Evolutionary conservation across 1,139 yeast genomes (phyloP).

Genomic region (Dujonia santamariae): DNA sequence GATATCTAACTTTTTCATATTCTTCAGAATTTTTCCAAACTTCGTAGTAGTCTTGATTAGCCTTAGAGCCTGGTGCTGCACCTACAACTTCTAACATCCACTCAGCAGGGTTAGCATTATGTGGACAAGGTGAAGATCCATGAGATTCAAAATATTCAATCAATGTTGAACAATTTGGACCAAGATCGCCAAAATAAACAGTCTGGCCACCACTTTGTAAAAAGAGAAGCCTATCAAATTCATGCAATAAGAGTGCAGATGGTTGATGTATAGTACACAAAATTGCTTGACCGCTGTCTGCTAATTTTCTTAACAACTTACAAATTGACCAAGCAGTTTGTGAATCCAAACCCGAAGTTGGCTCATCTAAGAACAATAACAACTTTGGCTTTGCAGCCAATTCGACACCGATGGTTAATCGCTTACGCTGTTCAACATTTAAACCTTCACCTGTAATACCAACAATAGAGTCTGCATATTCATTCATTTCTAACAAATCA

Average conservation of each 20-base stretch:
- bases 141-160: slow-evolving; percentile 55
- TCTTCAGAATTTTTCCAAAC: slow-evolving; percentile 32
- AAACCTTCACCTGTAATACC: slow-evolving; percentile 79
- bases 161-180: slow-evolving; percentile 48
- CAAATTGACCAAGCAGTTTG: slow-evolving; percentile 47
- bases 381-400: slow-evolving; percentile 39
- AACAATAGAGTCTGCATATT: slow-evolving; percentile 77
- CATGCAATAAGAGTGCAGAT: slow-evolving; percentile 35
- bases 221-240: slow-evolving; percentile 34
- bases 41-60: slow-evolving; percentile 31
- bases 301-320: slow-evolving; percentile 39
- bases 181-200: slow-evolving; percentile 68
- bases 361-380: slow-evolving; percentile 36
- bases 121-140: slow-evolving; percentile 46
- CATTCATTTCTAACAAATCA: slow-evolving; percentile 65
- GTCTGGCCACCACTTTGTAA: slow-evolving; percentile 52
- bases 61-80: slow-evolving; percentile 34
- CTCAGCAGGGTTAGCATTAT: slow-evolving; percentile 53
- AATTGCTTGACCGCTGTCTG: slow-evolving; percentile 44
- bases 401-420: slow-evolving; percentile 37
- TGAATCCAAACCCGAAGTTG: slow-evolving; percentile 41
- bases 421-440: slow-evolving; percentile 73
- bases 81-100: slow-evolving; percentile 57
- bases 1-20: slow-evolving; percentile 19
- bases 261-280: slow-evolving; percentile 45